Evolutionary conservation across 1,284 basidiomycete species (phyloP), one percentile per base, ranked within the genome.

Genomic region (Fomes fomentarius): DNA sequence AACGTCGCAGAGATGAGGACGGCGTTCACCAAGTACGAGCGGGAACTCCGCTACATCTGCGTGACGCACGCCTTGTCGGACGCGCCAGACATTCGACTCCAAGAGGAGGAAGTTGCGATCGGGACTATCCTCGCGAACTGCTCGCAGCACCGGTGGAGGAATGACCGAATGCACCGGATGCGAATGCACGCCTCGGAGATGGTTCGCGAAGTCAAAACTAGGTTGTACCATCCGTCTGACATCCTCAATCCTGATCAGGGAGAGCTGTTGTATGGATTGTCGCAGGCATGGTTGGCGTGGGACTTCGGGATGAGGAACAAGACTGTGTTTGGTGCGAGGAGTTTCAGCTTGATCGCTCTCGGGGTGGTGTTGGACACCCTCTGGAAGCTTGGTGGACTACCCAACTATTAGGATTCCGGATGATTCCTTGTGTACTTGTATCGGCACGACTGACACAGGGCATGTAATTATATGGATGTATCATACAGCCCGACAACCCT

Each of bases 81-180:
- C 47, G 73, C 76, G 12, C 77, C 81, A 3, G 83, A 81, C 12
- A 76, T 76, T 14, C 73, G 76, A 14, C 73, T 93, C 30, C 69
- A 78, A 5, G 91, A 92, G 64, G 85, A 87, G 50, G 91, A 93
- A 63, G 76, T 91, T 22, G 83, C 90, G 1, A 73, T 85, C 8
- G 88, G 89, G 14, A 85, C 85, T 0, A 92, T 93, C 55, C 71
- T 89, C 35, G 85, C 84, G 1, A 84, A 83, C 38, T 74, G 69
- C 44, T 68, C 80, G 1, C 83, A 89, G 58, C 78, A 73, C 49
- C 72, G 84, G 31, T 85, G 80, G 76, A 74, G 87, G 56, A 77
- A 69, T 43, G 81, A 84, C 58, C 76, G 87, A 33, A 80, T 81
- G 52, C 76, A 83, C 50, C 77, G 83, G 17, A 87, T 91, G 86